Base-by-base conservation (phyloP, 371 early-diverging fungal genomes). In the Mortierella sp. region DNA sequence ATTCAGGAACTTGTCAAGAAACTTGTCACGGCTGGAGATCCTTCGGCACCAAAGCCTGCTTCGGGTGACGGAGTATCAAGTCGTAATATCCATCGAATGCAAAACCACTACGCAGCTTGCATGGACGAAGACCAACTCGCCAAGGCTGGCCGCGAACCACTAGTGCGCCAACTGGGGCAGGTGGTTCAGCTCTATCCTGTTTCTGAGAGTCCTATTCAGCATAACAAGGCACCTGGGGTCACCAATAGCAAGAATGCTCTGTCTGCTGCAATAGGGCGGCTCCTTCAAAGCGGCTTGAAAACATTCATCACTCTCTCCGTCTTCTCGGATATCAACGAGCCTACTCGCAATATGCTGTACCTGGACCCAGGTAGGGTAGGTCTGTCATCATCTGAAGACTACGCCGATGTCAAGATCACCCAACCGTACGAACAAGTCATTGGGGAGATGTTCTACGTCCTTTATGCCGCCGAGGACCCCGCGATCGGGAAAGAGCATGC, bases 371-470 rank as follows among this genome's bases (percentile, higher is more conserved):
- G 67, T 26, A 84, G 84, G 0, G 54, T 86, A 27, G 83, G 83
- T 19, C 63, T 87, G 28, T 82, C 86, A 8, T n/a, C n/a, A n/a
- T 84, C 82, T 16, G 71, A 79, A n/a, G 82, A 85, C 27, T 87
- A 86, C 53, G 30, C 55, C 8, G 79, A 84, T 13, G 47, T 71
- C 2, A 57, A 83, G 1, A 14, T 49, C 12, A 43, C 54, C 28
- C 26, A 48, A 13, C 2, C 21, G 16, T 67, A 67, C 24, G 42
- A 53, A n/a, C 34, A 51, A 23, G 30, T 48, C 16, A 45, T 64
- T 51, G 58, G 53, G 16, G 26, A 57, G 52, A 52, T 64, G 58
- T 57, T 64, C 24, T 50, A 54, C 21, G 16, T 56, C 1, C 42
- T 64, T 24, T 43, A 52, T 5, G 57, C 46, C 5, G 38, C 24